Conservation (phyloP, 1,284 basidiomycete genomes). For the Gomphus sp. region DNA sequence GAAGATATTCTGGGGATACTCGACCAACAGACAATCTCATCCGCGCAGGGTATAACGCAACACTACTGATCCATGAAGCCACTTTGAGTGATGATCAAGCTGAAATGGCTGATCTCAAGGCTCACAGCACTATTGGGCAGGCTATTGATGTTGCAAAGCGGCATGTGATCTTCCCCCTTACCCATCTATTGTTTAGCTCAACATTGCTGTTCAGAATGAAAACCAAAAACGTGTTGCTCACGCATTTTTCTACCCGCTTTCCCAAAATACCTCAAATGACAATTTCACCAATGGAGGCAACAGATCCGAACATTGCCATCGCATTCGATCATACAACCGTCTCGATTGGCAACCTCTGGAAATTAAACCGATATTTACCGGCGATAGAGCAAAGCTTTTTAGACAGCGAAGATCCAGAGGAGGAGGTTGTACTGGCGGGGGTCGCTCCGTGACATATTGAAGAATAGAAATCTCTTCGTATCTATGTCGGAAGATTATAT, state of each 20-base stretch:
- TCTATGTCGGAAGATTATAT: neutral
- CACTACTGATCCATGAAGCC: constrained; percentile 89
- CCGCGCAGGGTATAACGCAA: constrained; percentile 57
- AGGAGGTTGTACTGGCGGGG: constrained; percentile 25
- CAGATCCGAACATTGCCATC: constrained; percentile 45
- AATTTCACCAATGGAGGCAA: constrained; percentile 12
- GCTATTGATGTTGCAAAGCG: constrained; percentile 69
- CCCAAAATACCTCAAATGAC: constrained; percentile 66
- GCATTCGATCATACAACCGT: constrained; percentile 79
- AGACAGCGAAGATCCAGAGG: constrained; percentile 46
- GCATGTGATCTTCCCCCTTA: constrained; percentile 30
- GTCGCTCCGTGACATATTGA: neutral
- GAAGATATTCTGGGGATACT: constrained; percentile 82
- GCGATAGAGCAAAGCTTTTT: constrained; percentile 62
- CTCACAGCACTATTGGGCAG: constrained; percentile 85
- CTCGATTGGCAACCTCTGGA: constrained; percentile 72
- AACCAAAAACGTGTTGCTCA: constrained; percentile 76
- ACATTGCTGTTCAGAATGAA: constrained; percentile 51
- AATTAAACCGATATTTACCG: constrained; percentile 63
- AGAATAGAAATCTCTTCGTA: no score
- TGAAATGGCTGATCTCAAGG: constrained; percentile 62
- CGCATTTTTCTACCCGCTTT: constrained; percentile 93
- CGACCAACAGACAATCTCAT: constrained; percentile 66
- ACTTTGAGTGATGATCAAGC: constrained; percentile 77
- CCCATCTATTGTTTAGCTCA: neutral